Conservation (phyloP, 164 flowering plant species). For the Hamamelis virginiana region DNA sequence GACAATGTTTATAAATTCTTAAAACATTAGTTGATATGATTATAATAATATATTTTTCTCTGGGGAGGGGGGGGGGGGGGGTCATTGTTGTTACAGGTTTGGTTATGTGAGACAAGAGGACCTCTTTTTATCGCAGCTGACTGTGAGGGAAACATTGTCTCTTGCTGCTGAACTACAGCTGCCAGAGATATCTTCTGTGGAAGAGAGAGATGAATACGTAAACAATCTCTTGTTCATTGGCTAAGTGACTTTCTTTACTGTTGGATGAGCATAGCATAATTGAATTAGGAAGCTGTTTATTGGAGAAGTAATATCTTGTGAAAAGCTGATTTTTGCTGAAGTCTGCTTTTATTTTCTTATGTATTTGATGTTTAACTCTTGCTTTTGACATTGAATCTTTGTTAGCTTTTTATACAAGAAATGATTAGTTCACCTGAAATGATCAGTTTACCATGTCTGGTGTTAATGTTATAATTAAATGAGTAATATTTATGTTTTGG, state of each 20-base stretch:
- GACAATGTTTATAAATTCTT: not conserved
- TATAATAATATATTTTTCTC: not conserved
- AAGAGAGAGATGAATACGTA: constrained; percentile 79
- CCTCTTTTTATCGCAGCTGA: constrained; percentile 92
- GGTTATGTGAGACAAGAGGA: constrained; percentile 96
- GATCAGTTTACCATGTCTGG: no score
- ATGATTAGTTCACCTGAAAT: no score
- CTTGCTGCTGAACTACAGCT: constrained; percentile 96
- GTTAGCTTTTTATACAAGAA: no score
- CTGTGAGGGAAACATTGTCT: constrained; percentile 88
- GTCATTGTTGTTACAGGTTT: constrained; percentile 53
- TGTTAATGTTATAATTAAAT: no score
- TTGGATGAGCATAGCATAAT: not conserved
- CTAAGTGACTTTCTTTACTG: not conserved
- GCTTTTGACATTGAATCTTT: no score
- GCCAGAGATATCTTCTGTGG: constrained; percentile 49
- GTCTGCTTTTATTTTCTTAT: no score
- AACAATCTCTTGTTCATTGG: constrained; percentile 79
- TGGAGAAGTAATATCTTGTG: no score
- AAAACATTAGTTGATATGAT: not conserved
- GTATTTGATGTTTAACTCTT: no score
- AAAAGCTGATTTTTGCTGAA: no score
- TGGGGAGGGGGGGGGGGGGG: not conserved
- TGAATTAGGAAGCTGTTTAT: not conserved
- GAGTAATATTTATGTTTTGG: no score